A percentile compares a stretch with the other conserved stretches of the same genome.
These are phyloP conservation scores for Zymoseptoria pseudotritici DNA, from an alignment of 2,329 filamentous ascomycete genomes.

Conservation along the genomic window DNA sequence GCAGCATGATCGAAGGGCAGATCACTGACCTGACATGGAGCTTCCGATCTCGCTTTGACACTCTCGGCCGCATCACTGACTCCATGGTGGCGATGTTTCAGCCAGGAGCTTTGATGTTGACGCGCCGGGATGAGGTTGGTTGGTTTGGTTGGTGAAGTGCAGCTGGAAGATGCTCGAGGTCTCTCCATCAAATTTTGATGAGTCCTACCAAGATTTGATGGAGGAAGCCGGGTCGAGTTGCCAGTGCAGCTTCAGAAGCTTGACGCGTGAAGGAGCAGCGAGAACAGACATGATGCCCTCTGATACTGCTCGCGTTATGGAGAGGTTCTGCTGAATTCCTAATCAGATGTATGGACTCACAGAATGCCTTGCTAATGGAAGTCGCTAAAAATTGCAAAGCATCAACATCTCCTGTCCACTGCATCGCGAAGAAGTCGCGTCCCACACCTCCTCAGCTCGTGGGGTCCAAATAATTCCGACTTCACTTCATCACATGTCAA, in stretches of 20 bases:
- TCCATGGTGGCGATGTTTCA: constrained; percentile 1
- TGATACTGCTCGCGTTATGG: no score
- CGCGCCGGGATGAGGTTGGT: constrained; percentile 4
- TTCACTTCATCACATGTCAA: neutral
- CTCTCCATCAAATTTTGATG: neutral
- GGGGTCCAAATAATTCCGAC: neutral
- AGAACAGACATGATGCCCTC: no score
- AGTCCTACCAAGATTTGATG: neutral
- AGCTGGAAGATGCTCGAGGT: constrained; percentile 1
- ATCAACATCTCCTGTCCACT: no score
- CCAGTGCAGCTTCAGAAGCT: neutral
- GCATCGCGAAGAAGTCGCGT: neutral
- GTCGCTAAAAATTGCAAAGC: no score
- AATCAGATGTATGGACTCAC: no score
- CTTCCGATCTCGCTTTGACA: constrained; percentile 26
- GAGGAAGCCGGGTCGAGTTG: neutral
- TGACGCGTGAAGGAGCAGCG: neutral
- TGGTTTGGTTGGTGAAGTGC: constrained; percentile 3
- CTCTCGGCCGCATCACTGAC: constrained; percentile 20
- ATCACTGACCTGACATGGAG: constrained; percentile 26
- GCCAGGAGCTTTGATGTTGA: neutral
- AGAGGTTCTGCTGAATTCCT: no score
- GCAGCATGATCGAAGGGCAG: neutral
- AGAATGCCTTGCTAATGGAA: no score
- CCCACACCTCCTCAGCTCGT: neutral